Percentiles rank a stretch among this genome's conserved stretches.
Conservation (phyloP, 495 filamentous ascomycete genomes). For the Barbatosphaeria neglecta region DNA sequence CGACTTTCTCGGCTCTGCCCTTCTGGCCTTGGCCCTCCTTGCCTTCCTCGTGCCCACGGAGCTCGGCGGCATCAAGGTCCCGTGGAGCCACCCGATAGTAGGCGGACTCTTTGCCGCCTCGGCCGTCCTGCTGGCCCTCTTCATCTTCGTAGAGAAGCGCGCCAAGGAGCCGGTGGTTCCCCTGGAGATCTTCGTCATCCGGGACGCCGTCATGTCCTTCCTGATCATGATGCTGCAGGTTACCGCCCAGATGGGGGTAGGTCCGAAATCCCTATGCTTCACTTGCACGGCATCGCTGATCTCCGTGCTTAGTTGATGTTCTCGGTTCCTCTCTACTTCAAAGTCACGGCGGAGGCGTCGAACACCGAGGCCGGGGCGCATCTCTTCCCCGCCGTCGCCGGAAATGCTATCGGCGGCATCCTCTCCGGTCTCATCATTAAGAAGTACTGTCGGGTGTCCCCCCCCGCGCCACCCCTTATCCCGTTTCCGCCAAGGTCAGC, state of each 20-base stretch:
- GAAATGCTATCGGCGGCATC: constrained; percentile 53
- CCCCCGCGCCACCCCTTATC: background rate
- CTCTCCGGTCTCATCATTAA: constrained; percentile 46
- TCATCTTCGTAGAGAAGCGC: constrained; percentile 42
- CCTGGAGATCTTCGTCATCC: constrained; percentile 40
- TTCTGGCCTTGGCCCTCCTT: constrained; percentile 38
- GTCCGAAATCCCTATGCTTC: constrained; percentile 12
- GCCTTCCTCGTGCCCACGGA: constrained; percentile 45
- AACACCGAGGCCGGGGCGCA: constrained; percentile 48
- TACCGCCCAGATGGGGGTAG: constrained; percentile 45
- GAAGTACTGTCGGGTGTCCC: too few relatives aligned
- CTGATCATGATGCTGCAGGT: constrained; percentile 40
- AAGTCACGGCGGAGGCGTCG: constrained; percentile 44
- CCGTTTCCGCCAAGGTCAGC: background rate
- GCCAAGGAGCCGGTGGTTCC: constrained; percentile 52
- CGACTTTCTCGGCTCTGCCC: constrained; percentile 45
- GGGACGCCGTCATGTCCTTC: constrained; percentile 45
- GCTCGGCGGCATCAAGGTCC: constrained; percentile 43
- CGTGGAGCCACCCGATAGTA: constrained; percentile 43
- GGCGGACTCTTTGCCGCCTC: constrained; percentile 18
- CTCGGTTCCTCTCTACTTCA: constrained; percentile 58
- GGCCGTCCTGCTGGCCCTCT: constrained; percentile 23
- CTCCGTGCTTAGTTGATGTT: constrained; percentile 34
- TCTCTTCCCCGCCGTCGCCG: constrained; percentile 52
- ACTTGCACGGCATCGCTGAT: constrained; percentile 3